These are phyloP conservation scores for Termitomyces sp. DNA, from an alignment of 768 basidiomycete species.

Conservation along the genomic window DNA sequence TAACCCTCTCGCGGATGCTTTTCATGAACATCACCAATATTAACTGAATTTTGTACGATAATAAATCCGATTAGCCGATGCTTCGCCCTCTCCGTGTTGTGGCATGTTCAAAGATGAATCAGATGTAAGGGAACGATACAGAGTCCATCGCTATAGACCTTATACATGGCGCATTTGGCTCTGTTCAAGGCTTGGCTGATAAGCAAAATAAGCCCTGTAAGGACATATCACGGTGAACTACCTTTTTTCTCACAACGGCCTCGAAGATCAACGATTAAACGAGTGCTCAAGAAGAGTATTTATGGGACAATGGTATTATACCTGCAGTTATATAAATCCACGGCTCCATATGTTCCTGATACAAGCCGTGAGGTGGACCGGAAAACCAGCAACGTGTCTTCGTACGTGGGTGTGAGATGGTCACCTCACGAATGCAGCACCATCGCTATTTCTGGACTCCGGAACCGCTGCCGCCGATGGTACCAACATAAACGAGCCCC, in stretches of 20 bases:
- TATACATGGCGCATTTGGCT: too few species aligned
- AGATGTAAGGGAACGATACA: too few species aligned
- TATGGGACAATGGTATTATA: neutral
- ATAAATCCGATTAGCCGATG: neutral
- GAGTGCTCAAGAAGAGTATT: neutral
- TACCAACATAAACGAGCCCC: neutral
- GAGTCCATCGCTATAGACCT: too few species aligned
- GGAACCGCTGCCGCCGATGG: neutral
- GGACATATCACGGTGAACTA: too few species aligned
- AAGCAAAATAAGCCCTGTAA: too few species aligned
- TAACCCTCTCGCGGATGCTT: neutral
- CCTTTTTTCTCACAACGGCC: neutral
- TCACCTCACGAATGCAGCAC: neutral
- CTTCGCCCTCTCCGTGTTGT: neutral
- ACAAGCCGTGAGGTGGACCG: neutral
- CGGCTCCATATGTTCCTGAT: neutral
- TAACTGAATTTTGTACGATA: neutral
- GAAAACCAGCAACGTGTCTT: neutral
- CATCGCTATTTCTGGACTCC: too few species aligned
- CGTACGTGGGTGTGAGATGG: too few species aligned
- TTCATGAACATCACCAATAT: neutral
- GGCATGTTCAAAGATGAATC: too few species aligned
- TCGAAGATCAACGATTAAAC: neutral
- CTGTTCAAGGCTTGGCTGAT: too few species aligned
- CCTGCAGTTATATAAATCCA: too few species aligned